These are phyloP conservation scores for Aspergillus candidus DNA, from an alignment of 2,329 filamentous ascomycete genomes.

Conservation along the genomic window DNA sequence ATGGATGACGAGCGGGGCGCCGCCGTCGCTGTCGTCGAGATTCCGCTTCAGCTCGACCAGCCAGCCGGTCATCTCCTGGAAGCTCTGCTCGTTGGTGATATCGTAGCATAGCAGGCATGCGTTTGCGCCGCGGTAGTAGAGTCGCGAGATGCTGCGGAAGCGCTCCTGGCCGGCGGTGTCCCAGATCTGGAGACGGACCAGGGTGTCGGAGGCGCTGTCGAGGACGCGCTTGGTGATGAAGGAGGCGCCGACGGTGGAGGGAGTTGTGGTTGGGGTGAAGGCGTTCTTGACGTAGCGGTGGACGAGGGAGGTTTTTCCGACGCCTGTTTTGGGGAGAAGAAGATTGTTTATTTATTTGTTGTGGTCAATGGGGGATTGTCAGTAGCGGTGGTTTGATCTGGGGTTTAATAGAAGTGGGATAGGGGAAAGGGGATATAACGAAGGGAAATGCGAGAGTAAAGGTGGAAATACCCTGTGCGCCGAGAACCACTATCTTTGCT, in stretches of 20 bases:
- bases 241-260: conserved; percentile 70
- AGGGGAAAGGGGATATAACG: neutral
- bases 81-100: conserved; percentile 79
- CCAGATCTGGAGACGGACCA: conserved; percentile 92
- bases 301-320: conserved; percentile 49
- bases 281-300: conserved; percentile 45
- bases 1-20: conserved; percentile 72
- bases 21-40: conserved; percentile 46
- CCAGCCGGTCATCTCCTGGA: conserved; percentile 90
- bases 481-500: conserved; percentile 49
- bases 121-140: conserved; percentile 95
- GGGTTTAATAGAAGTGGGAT: too few species aligned
- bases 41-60: conserved; percentile 77
- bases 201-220: conserved; percentile 77
- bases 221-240: conserved; percentile 74
- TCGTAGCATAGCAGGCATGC: conserved; percentile 92
- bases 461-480: conserved; percentile 42
- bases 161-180: conserved; percentile 94
- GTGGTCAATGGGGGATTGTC: neutral
- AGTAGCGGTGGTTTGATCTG: neutral
- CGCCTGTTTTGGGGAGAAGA: conserved; percentile 30
- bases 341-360: conserved; percentile 5
- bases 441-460: neutral
- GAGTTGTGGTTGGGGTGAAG: conserved; percentile 38
- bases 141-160: conserved; percentile 85